A percentile compares a stretch with the other conserved stretches of the same genome.
Evolutionary conservation across 345 rosid species (phyloP).

Genomic region (rapeseed (Brassica napus)): Da-Ae NC_063448.1:54346001-54346500

Average conservation of each 20-base stretch:
- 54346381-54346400: conserved; percentile 18
- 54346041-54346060: too few species aligned
- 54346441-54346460: conserved; percentile 53
- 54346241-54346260: conserved; percentile 24
- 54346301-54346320: conserved; percentile 20
- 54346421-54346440: conserved; percentile 49
- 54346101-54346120: too few species aligned
- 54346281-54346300: conserved; percentile 24
- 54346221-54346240: conserved; percentile 28
- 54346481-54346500: conserved; percentile 79
- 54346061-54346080: too few species aligned
- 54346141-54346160: too few species aligned
- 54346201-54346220: not conserved
- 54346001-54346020: too few species aligned
- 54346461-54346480: conserved; percentile 43
- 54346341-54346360: conserved; percentile 6
- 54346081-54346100: too few species aligned
- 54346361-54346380: conserved; percentile 19
- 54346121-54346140: too few species aligned
- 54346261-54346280: conserved; percentile 34
- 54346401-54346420: conserved; percentile 34
- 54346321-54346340: conserved; percentile 5
- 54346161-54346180: too few species aligned
- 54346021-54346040: too few species aligned
- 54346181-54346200: conserved; percentile 5